Percentiles rank a stretch among this genome's conserved stretches.
Evolutionary conservation across 306 rosid species (phyloP).

Genomic region (Quercus gilva): DNA sequence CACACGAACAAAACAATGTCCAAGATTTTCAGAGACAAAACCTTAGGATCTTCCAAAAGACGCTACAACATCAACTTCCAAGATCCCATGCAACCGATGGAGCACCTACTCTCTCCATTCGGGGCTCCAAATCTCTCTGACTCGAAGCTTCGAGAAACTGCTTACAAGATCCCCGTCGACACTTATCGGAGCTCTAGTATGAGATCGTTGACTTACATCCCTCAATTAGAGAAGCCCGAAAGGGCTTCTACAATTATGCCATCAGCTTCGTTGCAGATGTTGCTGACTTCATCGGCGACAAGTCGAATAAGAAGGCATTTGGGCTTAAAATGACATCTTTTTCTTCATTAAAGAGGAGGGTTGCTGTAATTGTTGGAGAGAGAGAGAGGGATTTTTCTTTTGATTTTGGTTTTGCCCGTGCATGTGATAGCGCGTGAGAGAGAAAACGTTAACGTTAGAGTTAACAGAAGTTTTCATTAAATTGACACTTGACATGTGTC

Average conservation of each 20-base stretch:
- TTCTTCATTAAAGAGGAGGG: slow-evolving; percentile 35
- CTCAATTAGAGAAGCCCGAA: slow-evolving; percentile 64
- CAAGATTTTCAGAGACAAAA: slow-evolving; percentile 45
- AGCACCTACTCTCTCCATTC: slow-evolving; percentile 62
- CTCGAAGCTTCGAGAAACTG: slow-evolving; percentile 77
- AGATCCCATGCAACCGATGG: slow-evolving; percentile 44
- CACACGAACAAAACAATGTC: slow-evolving; percentile 37
- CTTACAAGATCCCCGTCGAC: slow-evolving; percentile 71
- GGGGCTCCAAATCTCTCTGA: slow-evolving; percentile 39
- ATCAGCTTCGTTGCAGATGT: slow-evolving; percentile 58
- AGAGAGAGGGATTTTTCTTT: no score
- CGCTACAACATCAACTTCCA: slow-evolving; percentile 32
- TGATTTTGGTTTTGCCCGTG: no score
- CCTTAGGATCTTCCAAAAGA: slow-evolving; percentile 39
- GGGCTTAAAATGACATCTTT: slow-evolving; percentile 61
- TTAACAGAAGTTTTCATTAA: no score
- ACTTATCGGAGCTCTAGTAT: slow-evolving; percentile 74
- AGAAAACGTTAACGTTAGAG: no score
- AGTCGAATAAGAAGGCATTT: slow-evolving; percentile 78
- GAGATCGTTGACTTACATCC: slow-evolving; percentile 69
- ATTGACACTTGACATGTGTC: no score
- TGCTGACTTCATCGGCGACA: slow-evolving; percentile 72
- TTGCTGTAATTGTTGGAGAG: not conserved
- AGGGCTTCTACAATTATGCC: slow-evolving; percentile 32
- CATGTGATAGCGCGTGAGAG: no score